Evolutionary conservation across 768 basidiomycete genomes (phyloP), one percentile per base, ranked within the genome.

Genomic region (Nidularia sp.): DNA sequence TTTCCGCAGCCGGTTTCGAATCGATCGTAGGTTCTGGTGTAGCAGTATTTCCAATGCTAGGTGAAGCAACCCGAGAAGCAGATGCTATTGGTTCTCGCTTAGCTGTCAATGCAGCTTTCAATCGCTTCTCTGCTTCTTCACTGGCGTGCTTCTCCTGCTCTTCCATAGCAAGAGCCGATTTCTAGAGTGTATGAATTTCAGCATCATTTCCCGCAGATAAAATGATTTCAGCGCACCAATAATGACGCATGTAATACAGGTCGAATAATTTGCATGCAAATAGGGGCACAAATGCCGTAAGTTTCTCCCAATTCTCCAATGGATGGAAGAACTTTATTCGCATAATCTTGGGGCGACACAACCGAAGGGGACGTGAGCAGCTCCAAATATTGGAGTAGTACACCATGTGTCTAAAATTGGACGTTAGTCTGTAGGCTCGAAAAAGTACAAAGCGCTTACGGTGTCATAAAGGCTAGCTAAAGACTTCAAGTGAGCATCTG

Each of bases 231-330:
- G 70, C 78, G 52, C 63, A 87, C 87, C 60, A 89, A 68, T 45
- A 90, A 70, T 31, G 76, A 70, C 6, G 71, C 71, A 56, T 89
- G 83, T 43, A 90, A 73, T 50, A 88, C 85, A 10, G 96, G 94
- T 12, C 97, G 83, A 36, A 92, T 80, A 52, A 98, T 87, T 63
- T 95, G 93, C 90, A 98, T 97, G 49, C 93, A 92, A 51, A 97
- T 86, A 9, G 90, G 82, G 35, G 89, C 83, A 53, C 85, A 83
- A 44, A 99, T 83, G 5, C 88, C 90, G 67, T 88, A 98, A 36
- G 77, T 75, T 48, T 79, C 74, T 49, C 85, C 85, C 6, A 98
- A 78, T 31, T 90, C 87, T 1, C 72, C 69, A 7, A 97, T 71
- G 13, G 89, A 71, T 4, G 96, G 95, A 5, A 95, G 70, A 22